Base-by-base conservation (phyloP, 2,329 filamentous ascomycete genomes). In the Periconia digitata region DNA sequence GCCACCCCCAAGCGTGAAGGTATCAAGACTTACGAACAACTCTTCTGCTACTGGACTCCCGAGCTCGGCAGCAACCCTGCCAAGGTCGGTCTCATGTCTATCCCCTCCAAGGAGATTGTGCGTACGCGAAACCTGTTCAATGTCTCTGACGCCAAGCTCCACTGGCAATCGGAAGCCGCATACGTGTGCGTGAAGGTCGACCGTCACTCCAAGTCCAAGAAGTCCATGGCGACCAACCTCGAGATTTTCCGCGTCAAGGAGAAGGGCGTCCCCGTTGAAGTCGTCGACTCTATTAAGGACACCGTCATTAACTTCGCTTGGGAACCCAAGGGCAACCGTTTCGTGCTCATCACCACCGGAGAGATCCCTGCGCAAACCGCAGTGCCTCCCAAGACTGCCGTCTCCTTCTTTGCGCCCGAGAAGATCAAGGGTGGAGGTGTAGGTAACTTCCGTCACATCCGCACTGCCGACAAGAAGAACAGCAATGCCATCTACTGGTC, bases 401-500 rank as follows among this genome's bases (percentile, higher is more conserved):
- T 97, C 17, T 84, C 90, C 27, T 99, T 99, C 83, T 99, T 96
- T 80, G 92, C 90, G 62, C 92, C 94, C 0, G 94, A 99, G 74
- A 97, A 96, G 80, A 78, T 84, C 66, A 99, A 97, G 83, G 90
- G 82, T 47, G 75, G 83, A 44, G 80, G 82, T 20, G 80, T 89
- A 27, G 94, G 94, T 56, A 96, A 95, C 80, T 99, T 97, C 83
- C 95, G 92, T 79, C 90, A 95, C 70, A 86, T 97, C 59, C 86
- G 91, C 55, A 97, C 92, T 8, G 80, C 96, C 47, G 94, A 99
- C 65, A 97, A 97, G 85, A 97, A 97, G 85, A 97, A 95, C 77
- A 96, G 89, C 83, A 99, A 99, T 69, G 92, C 90, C 58, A 99
- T 99, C 68, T 97, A 97, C 84, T 99, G 94, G 94, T 95, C 91